These are phyloP conservation scores for Jasminum sambac DNA, from an alignment of 257 asterid genomes.

Conservation along the genomic window DNA sequence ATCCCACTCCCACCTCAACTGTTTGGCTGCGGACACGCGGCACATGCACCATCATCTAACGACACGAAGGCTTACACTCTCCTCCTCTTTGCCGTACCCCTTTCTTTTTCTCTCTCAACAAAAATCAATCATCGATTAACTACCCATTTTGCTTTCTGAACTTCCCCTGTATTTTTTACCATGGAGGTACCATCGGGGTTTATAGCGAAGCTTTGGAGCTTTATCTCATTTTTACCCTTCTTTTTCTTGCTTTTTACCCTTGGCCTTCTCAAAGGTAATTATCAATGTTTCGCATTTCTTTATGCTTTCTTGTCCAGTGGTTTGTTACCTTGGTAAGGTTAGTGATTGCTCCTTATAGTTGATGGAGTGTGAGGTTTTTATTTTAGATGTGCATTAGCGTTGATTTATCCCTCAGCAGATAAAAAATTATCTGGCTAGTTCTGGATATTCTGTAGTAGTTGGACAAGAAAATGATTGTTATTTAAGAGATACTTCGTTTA, in stretches of 20 bases:
- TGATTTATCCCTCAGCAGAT: background rate
- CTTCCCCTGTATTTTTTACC: background rate
- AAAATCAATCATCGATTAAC: background rate
- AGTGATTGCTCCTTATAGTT: background rate
- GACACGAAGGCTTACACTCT: conserved; percentile 22
- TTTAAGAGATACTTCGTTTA: background rate
- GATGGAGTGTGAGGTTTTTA: no score
- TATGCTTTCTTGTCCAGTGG: background rate
- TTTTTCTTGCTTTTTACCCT: conserved; percentile 68
- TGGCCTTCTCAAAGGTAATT: conserved; percentile 68
- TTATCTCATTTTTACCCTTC: conserved; percentile 78
- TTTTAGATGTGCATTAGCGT: background rate
- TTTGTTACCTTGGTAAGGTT: background rate
- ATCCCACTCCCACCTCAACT: background rate
- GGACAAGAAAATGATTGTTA: background rate
- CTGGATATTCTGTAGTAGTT: background rate
- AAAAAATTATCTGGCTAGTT: background rate
- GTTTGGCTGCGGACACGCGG: conserved; percentile 20
- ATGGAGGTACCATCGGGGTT: conserved; percentile 88
- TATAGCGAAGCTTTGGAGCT: conserved; percentile 70
- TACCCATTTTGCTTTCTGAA: background rate
- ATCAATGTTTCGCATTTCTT: background rate
- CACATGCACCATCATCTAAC: background rate
- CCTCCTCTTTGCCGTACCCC: background rate
- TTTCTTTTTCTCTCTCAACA: background rate